Percentiles rank a stretch among this genome's conserved stretches.
Conservation (phyloP, 164 flowering plant genomes). For the Taxillus chinensis region DNA sequence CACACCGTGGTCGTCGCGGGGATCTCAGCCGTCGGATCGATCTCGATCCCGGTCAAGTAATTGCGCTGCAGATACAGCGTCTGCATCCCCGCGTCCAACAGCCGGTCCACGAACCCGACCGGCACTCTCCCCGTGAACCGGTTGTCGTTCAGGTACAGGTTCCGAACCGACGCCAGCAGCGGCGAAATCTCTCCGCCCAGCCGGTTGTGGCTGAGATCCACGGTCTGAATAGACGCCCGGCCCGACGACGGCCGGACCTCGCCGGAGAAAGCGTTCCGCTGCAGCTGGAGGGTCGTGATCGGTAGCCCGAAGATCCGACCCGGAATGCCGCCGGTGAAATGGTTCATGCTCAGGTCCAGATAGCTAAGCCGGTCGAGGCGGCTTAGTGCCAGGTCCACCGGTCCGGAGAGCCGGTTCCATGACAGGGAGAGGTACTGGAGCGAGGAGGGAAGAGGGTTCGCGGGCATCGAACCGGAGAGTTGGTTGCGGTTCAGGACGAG, state of each 20-base stretch:
- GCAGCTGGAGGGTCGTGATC: constrained; percentile 53
- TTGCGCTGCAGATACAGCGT: constrained; percentile 82
- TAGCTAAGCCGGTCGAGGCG: constrained; percentile 52
- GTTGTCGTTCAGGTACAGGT: constrained; percentile 72
- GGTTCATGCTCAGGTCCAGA: constrained; percentile 81
- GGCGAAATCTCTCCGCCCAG: constrained; percentile 69
- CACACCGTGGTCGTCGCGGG: constrained; percentile 75
- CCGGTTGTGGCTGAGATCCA: constrained; percentile 77
- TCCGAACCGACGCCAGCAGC: constrained; percentile 63
- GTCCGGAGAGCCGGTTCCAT: constrained; percentile 55
- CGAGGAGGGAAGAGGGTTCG: constrained; percentile 48
- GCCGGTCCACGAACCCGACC: constrained; percentile 52
- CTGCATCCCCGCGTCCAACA: constrained; percentile 48
- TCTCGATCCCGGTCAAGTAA: constrained; percentile 67
- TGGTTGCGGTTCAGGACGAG: constrained; percentile 75
- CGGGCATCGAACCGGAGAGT: constrained; percentile 53
- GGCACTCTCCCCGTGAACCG: constrained; percentile 82
- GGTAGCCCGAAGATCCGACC: constrained; percentile 50
- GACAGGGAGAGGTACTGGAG: constrained; percentile 71
- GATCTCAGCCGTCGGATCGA: constrained; percentile 74
- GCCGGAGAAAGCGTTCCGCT: constrained; percentile 65
- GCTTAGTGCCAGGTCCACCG: constrained; percentile 38
- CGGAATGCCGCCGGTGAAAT: constrained; percentile 74
- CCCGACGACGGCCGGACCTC: constrained; percentile 37
- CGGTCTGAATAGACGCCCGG: constrained; percentile 55